Base-by-base conservation (phyloP, 2,329 filamentous ascomycete genomes). In the Neofusicoccum cordaticola region DNA sequence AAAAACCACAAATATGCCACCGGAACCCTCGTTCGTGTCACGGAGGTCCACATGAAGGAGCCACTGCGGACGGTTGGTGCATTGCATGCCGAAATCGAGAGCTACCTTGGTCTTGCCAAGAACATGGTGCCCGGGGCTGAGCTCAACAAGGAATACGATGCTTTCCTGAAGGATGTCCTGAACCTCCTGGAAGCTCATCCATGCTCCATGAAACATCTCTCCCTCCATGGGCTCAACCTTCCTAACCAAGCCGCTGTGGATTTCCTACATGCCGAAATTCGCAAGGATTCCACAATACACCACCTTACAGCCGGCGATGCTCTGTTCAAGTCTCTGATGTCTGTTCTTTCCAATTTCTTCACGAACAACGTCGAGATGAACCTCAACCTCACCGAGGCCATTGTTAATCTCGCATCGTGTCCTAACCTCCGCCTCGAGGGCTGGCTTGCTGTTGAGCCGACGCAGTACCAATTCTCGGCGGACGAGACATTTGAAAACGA, bases 301-400 rank as follows among this genome's bases (percentile, higher is more conserved):
- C 74, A 74, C 31, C 66, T 90, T 8, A 80, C 91, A 2, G 79
- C 90, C 9, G 88, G 90, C 53, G 86, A 87, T 69, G 79, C 82
- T 7, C 79, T 88, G 6, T 77, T 87, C 62, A 78, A 77, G 57
- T 80, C 82, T 19, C 70, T 88, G 17, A 66, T 83, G n/a, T 74
- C 73, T 48, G 83, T 94, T 7, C 78, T 99, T 11, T 85, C 89
- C 50, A 88, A 84, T 0, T 99, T 98, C 72, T 92, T 97, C 70
- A 85, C 91, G 4, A 99, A 99, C 71, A 89, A 92, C 2, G 88
- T 98, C 2, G 92, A 97, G 70, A 93, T 91, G 2, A 99, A 99
- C 70, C 80, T 99, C 3, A 90, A 90, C 0, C 82, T 97, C 1
- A 98, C 94, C 0, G 91, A 96, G 71, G 86, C 90, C 0, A 82